These are phyloP conservation scores for Zizania palustris DNA, from an alignment of 202 grass and related monocot genomes.

Conservation along the genomic window DNA sequence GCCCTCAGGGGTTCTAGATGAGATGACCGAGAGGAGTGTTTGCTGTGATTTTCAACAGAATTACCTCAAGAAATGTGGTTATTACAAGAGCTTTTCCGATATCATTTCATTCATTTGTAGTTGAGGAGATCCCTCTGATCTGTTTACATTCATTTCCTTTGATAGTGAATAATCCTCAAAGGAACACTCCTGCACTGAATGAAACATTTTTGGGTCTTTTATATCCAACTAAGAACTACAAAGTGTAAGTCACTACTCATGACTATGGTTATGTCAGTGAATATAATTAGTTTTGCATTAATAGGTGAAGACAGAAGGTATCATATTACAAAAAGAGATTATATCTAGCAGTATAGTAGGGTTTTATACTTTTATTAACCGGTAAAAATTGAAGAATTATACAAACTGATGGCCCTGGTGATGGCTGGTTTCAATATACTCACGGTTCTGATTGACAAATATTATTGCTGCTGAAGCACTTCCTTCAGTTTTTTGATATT, in stretches of 20 bases:
- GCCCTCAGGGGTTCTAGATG: too few relatives aligned
- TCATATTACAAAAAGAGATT: neutral
- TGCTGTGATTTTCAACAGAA: neutral
- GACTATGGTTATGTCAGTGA: neutral
- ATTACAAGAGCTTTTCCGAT: neutral
- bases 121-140: neutral
- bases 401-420: neutral
- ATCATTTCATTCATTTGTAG: neutral
- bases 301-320: neutral
- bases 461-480: slow-evolving; percentile 24
- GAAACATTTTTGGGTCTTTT: slow-evolving; percentile 95
- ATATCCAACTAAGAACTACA: slow-evolving; percentile 95
- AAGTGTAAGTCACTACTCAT: slow-evolving; percentile 67
- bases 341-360: neutral
- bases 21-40: neutral
- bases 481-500: neutral
- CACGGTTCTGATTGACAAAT: neutral
- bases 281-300: slow-evolving; percentile 21
- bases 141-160: slow-evolving; percentile 38
- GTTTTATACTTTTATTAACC: neutral
- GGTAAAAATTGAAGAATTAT: neutral
- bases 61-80: neutral
- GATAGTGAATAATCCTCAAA: slow-evolving; percentile 92
- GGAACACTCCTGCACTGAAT: slow-evolving; percentile 76
- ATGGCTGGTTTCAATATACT: neutral